Conservation (phyloP, 2,329 filamentous ascomycete genomes). For the Fusarium sarcochroum region DNA sequence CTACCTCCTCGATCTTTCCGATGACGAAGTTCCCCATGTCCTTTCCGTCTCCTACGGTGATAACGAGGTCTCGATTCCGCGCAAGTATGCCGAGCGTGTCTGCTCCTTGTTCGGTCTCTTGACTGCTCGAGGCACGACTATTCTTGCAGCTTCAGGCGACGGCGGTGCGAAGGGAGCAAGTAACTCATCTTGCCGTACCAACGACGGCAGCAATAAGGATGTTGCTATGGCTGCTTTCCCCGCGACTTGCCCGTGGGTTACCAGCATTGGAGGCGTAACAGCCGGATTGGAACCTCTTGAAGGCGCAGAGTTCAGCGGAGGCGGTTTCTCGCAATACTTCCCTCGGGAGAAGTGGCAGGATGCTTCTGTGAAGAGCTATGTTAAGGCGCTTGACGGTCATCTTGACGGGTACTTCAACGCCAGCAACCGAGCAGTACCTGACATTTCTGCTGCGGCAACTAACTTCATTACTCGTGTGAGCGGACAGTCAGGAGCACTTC, state of each 20-base stretch:
- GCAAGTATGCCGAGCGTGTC: constrained; percentile 65
- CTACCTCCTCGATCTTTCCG: constrained; percentile 61
- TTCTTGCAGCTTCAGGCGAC: constrained; percentile 67
- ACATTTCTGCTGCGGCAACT: constrained; percentile 69
- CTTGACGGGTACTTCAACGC: constrained; percentile 62
- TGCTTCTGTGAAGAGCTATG: constrained; percentile 56
- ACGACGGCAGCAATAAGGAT: constrained; percentile 69
- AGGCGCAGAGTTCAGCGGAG: constrained; percentile 62
- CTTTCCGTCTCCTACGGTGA: constrained; percentile 72
- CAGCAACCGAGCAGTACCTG: constrained; percentile 64
- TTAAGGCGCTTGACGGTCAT: constrained; percentile 56
- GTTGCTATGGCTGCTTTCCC: constrained; percentile 75
- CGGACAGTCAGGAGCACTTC: constrained; percentile 48
- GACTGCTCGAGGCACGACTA: constrained; percentile 64
- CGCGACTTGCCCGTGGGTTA: constrained; percentile 77
- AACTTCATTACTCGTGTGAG: constrained; percentile 63
- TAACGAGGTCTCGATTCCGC: constrained; percentile 68
- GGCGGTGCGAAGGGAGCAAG: constrained; percentile 61
- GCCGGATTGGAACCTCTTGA: constrained; percentile 55
- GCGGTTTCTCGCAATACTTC: constrained; percentile 69
- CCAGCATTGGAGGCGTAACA: constrained; percentile 72
- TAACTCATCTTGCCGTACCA: constrained; percentile 67
- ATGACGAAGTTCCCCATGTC: constrained; percentile 66
- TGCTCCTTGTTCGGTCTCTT: constrained; percentile 69
- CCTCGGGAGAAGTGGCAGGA: constrained; percentile 62